Conservation (phyloP, 2,329 filamentous ascomycete genomes). For the Cladobotryum protrusum region DNA sequence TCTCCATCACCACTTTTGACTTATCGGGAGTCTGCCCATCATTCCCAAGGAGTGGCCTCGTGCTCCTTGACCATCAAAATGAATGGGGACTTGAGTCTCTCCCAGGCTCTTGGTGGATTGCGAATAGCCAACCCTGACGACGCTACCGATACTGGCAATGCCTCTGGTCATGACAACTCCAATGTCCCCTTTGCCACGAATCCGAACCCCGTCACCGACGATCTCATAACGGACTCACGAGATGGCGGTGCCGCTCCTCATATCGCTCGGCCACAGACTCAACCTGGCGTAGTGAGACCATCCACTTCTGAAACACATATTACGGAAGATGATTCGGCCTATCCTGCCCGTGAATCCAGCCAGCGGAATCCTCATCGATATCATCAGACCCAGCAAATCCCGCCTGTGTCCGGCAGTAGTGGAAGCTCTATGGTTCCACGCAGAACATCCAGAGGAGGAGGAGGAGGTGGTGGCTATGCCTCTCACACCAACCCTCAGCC, state of each 20-base stretch:
- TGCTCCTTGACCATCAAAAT: slow-evolving; percentile 44
- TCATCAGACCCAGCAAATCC: neutral
- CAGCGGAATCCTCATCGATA: slow-evolving; percentile 46
- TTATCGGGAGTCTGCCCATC: slow-evolving; percentile 9
- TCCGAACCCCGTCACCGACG: slow-evolving; percentile 12
- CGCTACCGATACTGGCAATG: slow-evolving; percentile 36
- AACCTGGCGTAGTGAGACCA: slow-evolving; percentile 6
- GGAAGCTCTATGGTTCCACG: slow-evolving; percentile 53
- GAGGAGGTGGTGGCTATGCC: slow-evolving; percentile 54
- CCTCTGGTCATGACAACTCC: slow-evolving; percentile 20
- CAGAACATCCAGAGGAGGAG: slow-evolving; percentile 67
- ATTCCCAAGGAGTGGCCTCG: slow-evolving; percentile 10
- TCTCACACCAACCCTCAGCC: slow-evolving; percentile 24
- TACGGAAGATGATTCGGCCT: slow-evolving; percentile 36
- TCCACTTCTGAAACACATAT: slow-evolving; percentile 15
- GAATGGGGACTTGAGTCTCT: slow-evolving; percentile 89
- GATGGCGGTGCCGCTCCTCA: slow-evolving; percentile 17
- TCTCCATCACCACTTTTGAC: slow-evolving; percentile 10
- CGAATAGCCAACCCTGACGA: slow-evolving; percentile 96
- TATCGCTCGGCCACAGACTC: slow-evolving; percentile 12
- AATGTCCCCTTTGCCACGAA: slow-evolving; percentile 10
- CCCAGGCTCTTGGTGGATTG: slow-evolving; percentile 85
- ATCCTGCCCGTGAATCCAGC: slow-evolving; percentile 60
- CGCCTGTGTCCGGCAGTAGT: neutral
- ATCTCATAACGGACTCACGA: slow-evolving; percentile 7